phyloP scores from a whole-genome alignment of 140 eudicot genomes.

The Eryngium alpinum region DNA sequence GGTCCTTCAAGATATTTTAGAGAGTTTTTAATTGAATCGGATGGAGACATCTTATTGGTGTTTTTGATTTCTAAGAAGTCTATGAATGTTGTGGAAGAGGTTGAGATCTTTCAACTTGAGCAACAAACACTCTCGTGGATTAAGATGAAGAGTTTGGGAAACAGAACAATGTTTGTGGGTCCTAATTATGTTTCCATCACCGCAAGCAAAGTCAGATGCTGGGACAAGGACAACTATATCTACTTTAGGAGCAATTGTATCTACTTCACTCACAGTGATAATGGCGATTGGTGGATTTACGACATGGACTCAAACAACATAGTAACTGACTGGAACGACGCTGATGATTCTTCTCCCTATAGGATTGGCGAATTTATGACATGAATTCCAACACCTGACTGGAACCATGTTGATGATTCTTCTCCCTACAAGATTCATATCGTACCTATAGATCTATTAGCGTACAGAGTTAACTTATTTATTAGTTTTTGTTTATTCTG shows the following conservation, averaged over 20 bases:
- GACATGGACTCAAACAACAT: not conserved
- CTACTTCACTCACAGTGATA: not conserved
- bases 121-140: slow-evolving; percentile 12
- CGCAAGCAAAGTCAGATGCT: slow-evolving; percentile 21
- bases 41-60: slow-evolving; percentile 25
- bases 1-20: slow-evolving; percentile 16
- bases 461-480: no score
- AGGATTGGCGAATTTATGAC: no score
- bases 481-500: no score
- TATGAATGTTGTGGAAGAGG: not conserved
- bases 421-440: no score
- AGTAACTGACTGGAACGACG: not conserved
- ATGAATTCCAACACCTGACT: no score
- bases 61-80: slow-evolving; percentile 17
- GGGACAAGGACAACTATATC: slow-evolving; percentile 13
- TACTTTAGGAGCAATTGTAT: no score
- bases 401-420: no score
- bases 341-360: no score
- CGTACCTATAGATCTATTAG: no score
- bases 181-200: slow-evolving; percentile 17
- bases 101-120: slow-evolving; percentile 21
- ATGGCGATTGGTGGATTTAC: not conserved
- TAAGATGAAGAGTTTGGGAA: slow-evolving; percentile 22
- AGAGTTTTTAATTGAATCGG: slow-evolving; percentile 19
- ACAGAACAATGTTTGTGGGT: slow-evolving; percentile 21